Percentiles rank a stretch among this genome's conserved stretches.
Evolutionary conservation across 228 moss, liverwort and hornwort genomes (phyloP).

Genomic region (Sphagnum fallax): DNA sequence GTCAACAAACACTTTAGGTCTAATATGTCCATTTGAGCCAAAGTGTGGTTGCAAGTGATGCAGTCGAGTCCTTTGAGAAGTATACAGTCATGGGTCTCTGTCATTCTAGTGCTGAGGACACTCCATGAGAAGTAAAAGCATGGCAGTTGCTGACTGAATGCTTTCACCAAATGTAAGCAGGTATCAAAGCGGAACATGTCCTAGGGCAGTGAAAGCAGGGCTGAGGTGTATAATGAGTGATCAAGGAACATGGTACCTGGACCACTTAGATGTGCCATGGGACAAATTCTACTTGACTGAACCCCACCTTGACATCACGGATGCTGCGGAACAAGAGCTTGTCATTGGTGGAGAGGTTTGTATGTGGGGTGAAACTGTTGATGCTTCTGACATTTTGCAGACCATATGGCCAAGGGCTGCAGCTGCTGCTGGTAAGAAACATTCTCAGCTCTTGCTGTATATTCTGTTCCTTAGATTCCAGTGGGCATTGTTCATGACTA

Average conservation of each 20-base stretch:
- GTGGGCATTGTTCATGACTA: background rate
- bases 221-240: constrained; percentile 75
- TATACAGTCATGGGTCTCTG: no score
- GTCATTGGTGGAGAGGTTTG: constrained; percentile 94
- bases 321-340: constrained; percentile 28
- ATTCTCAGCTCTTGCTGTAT: no score
- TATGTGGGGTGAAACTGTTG: constrained; percentile 98
- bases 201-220: constrained; percentile 42
- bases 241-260: constrained; percentile 93
- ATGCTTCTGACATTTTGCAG: constrained; percentile 67
- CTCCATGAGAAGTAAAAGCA: no score
- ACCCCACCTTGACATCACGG: constrained; percentile 34
- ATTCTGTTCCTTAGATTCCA: background rate
- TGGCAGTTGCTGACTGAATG: background rate
- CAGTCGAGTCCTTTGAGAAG: no score
- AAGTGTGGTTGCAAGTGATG: no score
- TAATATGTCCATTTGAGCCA: no score
- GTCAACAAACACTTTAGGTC: no score
- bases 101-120: no score
- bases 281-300: constrained; percentile 71
- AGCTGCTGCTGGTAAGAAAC: constrained; percentile 67
- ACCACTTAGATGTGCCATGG: constrained; percentile 81
- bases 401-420: constrained; percentile 58
- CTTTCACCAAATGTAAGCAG: constrained; percentile 9
- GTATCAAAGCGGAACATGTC: constrained; percentile 31